A percentile compares a stretch with the other conserved stretches of the same genome.
Evolutionary conservation across 202 grass and related monocot species (phyloP).

Genomic region (Setaria viridis): DNA sequence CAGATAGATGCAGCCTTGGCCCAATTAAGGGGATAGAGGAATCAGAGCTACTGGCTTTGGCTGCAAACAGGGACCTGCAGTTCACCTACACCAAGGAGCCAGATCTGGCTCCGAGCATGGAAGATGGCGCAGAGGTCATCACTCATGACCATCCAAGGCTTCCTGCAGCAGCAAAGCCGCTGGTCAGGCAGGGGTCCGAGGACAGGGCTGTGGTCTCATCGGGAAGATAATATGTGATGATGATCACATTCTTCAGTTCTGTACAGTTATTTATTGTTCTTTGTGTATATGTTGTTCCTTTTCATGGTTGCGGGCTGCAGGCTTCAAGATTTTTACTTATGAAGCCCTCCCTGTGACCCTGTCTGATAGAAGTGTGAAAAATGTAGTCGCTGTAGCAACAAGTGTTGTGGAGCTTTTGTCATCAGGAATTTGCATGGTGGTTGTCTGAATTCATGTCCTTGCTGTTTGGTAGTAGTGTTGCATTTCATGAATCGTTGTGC

Average conservation of each 20-base stretch:
- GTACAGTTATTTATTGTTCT: background rate
- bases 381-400: background rate
- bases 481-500: background rate
- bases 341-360: background rate
- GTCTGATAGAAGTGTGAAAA: background rate
- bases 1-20: slow-evolving; percentile 72
- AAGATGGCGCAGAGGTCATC: background rate
- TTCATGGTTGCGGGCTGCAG: background rate
- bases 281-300: slow-evolving; percentile 2
- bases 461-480: background rate
- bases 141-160: background rate
- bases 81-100: slow-evolving; percentile 66
- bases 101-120: slow-evolving; percentile 10
- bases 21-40: slow-evolving; percentile 71
- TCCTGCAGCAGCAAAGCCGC: background rate
- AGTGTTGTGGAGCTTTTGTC: background rate
- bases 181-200: slow-evolving; percentile 4
- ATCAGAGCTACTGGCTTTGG: slow-evolving; percentile 58
- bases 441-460: slow-evolving; percentile 2
- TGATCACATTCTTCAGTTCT: background rate
- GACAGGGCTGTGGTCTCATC: background rate
- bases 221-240: slow-evolving; percentile 14
- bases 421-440: slow-evolving; percentile 16
- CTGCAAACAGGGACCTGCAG: slow-evolving; percentile 69
- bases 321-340: slow-evolving; percentile 21